Base-by-base conservation (phyloP, 306 rosid genomes). In the Cucurbita maxima region DNA sequence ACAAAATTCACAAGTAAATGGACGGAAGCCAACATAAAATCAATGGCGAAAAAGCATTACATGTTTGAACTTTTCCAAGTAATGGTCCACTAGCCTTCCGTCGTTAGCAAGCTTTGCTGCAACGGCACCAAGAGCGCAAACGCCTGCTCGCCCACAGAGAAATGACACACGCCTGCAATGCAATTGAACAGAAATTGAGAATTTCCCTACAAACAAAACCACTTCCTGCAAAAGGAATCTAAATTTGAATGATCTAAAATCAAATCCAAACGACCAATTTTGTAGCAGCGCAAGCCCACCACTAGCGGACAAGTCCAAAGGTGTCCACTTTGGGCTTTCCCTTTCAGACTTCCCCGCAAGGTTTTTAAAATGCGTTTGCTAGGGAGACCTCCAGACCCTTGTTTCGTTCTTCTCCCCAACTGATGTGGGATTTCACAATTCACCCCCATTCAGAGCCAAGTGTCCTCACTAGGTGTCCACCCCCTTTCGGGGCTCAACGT, bases 61-160 rank as follows among this genome's bases (percentile, higher is more conserved):
- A 95, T 84, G 82, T 54, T 86, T 76, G 73, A 92, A 87, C 56
- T 84, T 79, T 74, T 77, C 76, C 16, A 90, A 73, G 86, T 88
- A 90, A 76, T 43, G 79, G 62, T 77, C 80, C 14, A 86, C 87
- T 66, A 87, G 79, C 59, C 73, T 81, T 78, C 73, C 82, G 80
- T 92, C 88, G 71, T 91, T 89, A 16, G 77, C 55, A 67, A 81
- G 85, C 90, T 87, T 92, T 52, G 96, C 93, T 56, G 82, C 79
- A 74, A 87, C 90, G 73, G 96, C 91, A 81, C 96, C 96, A 74
- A 88, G 85, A 64, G 91, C 93, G 83, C 87, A 88, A 74, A 90
- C 83, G 36, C 91, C 96, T 67, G 93, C 96, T 72, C 83, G 81
- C 55, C 98, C 93, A 52, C 93, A 87, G 22, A 90, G 81, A 78